These are phyloP conservation scores for Zygosaccharomyces siamensis DNA, from an alignment of 805 yeast species.

Conservation along the genomic window DNA sequence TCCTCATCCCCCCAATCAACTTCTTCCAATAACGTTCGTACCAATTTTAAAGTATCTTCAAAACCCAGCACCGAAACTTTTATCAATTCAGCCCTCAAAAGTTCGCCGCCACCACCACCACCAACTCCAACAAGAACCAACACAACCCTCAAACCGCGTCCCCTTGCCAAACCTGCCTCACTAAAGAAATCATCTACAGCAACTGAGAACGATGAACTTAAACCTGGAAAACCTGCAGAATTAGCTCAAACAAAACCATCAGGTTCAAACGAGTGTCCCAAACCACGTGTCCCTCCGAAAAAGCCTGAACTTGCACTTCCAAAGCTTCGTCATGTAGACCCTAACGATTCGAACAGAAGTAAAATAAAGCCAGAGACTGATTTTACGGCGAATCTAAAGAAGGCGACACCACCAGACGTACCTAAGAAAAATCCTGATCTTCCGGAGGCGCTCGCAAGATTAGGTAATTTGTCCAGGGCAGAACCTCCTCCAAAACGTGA, in stretches of 20 bases:
- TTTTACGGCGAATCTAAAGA: conserved; percentile 8
- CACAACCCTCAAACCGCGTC: background rate
- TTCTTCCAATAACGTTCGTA: background rate
- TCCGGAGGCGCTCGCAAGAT: conserved; percentile 24
- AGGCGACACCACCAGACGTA: conserved; percentile 7
- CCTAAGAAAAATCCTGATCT: conserved; percentile 12
- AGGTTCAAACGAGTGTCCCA: conserved; percentile 3
- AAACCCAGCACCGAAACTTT: conserved; percentile 17
- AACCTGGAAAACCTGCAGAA: background rate
- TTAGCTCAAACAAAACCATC: conserved; percentile 8
- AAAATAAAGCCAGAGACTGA: background rate
- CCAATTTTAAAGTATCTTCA: background rate
- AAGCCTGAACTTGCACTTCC: conserved; percentile 12
- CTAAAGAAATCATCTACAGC: conserved; percentile 14
- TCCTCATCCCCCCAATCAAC: background rate
- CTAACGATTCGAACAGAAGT: background rate
- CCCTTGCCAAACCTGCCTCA: conserved; percentile 12
- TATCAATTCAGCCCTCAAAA: conserved; percentile 22
- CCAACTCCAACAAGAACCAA: background rate
- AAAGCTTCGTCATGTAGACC: conserved; percentile 17
- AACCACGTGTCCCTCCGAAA: conserved; percentile 17
- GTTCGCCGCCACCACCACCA: conserved; percentile 1
- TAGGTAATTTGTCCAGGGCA: background rate
- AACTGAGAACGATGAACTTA: background rate
- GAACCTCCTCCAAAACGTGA: conserved; percentile 1